Conservation (phyloP, 768 basidiomycete species). For the Lentinula sp. region DNA sequence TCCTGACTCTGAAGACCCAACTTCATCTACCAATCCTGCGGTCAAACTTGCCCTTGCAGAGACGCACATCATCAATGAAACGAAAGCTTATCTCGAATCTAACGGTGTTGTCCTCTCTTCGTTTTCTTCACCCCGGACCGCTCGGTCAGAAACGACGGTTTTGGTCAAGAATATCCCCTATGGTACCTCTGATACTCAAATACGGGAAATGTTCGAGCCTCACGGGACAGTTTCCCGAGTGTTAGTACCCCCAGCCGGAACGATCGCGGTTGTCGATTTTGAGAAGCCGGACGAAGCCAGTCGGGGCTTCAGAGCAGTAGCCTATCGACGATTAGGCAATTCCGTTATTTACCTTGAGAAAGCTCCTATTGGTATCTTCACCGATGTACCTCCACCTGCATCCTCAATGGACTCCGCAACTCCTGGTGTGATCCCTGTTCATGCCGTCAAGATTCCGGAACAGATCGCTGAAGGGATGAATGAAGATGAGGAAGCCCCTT, state of each 20-base stretch:
- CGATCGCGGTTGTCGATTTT: slow-evolving; percentile 89
- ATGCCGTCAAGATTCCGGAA: slow-evolving; percentile 38
- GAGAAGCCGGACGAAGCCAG: slow-evolving; percentile 62
- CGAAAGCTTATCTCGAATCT: slow-evolving; percentile 81
- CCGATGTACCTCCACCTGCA: slow-evolving; percentile 26
- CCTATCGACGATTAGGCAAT: slow-evolving; percentile 85
- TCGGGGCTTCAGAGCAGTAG: slow-evolving; percentile 74
- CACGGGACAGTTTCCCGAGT: slow-evolving; percentile 70
- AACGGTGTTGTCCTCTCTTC: slow-evolving; percentile 62
- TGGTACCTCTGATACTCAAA: slow-evolving; percentile 68
- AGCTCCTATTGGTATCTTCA: slow-evolving; percentile 82
- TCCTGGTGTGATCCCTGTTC: slow-evolving; percentile 5
- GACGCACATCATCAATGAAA: slow-evolving; percentile 93
- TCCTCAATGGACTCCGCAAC: slow-evolving; percentile 6
- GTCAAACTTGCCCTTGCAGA: slow-evolving; percentile 96
- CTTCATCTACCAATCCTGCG: slow-evolving; percentile 49
- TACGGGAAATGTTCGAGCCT: slow-evolving; percentile 73
- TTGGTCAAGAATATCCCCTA: slow-evolving; percentile 97
- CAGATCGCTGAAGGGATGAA: slow-evolving; percentile 24
- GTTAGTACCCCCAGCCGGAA: slow-evolving; percentile 86
- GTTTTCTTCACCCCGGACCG: slow-evolving; percentile 36
- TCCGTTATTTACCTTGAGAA: slow-evolving; percentile 91
- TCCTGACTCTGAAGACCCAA: slow-evolving; percentile 47
- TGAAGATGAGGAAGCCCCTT: slow-evolving; percentile 31
- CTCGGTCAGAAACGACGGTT: slow-evolving; percentile 73